Percentiles rank a stretch among this genome's conserved stretches.
These are phyloP conservation scores for Leucogyrophana mollusca DNA, from an alignment of 768 basidiomycete genomes.

Conservation along the genomic window DNA sequence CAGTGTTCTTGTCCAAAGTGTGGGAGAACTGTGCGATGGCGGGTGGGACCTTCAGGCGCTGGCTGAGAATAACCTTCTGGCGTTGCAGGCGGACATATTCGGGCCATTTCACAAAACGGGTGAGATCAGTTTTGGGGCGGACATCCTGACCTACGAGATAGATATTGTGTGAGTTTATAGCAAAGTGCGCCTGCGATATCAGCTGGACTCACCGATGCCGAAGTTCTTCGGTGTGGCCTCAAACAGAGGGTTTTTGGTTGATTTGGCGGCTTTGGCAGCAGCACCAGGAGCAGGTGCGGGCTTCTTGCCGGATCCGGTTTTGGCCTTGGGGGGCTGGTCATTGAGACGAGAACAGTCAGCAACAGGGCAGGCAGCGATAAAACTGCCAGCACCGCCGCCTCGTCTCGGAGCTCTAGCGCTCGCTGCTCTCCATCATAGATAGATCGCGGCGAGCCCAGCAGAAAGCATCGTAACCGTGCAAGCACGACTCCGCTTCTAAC, in stretches of 20 bases:
- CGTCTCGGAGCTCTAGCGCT: constrained; percentile 56
- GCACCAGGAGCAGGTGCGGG: constrained; percentile 83
- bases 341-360: constrained; percentile 71
- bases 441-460: constrained; percentile 40
- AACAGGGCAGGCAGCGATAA: constrained; percentile 18
- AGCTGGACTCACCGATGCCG: constrained; percentile 72
- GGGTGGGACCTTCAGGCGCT: constrained; percentile 97
- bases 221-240: constrained; percentile 90
- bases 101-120: constrained; percentile 99
- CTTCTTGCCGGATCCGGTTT: constrained; percentile 74
- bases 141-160: constrained; percentile 81
- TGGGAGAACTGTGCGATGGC: constrained; percentile 97
- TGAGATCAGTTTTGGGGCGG: constrained; percentile 85
- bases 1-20: constrained; percentile 99
- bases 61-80: constrained; percentile 97
- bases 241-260: constrained; percentile 94
- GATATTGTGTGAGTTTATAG: too few relatives aligned
- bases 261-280: constrained; percentile 71
- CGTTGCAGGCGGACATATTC: constrained; percentile 97
- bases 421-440: constrained; percentile 19
- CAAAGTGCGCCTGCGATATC: neutral
- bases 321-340: constrained; percentile 84
- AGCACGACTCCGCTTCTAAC: constrained; percentile 37
- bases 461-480: constrained; percentile 36
- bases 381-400: constrained; percentile 27